Conservation (phyloP, 192 early-diverging fungal species). For the Backusella psychrophila region DNA sequence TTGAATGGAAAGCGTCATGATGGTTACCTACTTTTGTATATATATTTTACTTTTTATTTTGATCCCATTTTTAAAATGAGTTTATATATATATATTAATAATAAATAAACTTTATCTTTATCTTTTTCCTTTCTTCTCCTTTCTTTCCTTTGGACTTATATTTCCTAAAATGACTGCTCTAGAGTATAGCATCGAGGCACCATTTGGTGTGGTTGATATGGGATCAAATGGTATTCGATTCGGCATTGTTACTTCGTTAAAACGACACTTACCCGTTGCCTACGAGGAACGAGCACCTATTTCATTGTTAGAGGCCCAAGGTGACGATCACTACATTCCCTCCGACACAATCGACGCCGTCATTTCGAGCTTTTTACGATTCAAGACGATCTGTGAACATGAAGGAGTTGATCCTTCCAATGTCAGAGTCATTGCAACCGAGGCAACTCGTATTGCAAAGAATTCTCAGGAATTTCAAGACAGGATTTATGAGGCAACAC, state of each 20-base stretch:
- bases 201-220: conserved; percentile 55
- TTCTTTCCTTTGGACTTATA: not conserved
- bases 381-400: conserved; percentile 44
- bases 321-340: conserved; percentile 36
- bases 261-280: conserved; percentile 47
- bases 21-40: not conserved
- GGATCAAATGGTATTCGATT: conserved; percentile 62
- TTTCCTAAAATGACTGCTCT: not conserved
- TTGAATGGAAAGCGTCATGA: not conserved
- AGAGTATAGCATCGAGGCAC: conserved; percentile 8
- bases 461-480: conserved; percentile 46
- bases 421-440: conserved; percentile 55
- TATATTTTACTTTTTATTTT: not conserved
- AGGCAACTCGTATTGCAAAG: conserved; percentile 51
- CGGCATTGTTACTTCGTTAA: conserved; percentile 45
- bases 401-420: conserved; percentile 33
- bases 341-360: conserved; percentile 46
- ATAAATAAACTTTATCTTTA: not conserved
- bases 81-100: not conserved
- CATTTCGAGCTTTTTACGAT: conserved; percentile 46
- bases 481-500: conserved; percentile 42
- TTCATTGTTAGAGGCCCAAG: conserved; percentile 51
- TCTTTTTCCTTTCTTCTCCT: not conserved
- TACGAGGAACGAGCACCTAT: conserved; percentile 58
- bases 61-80: not conserved